Base-by-base conservation (phyloP, 768 basidiomycete species). In the Psilocybe tampanensis region DNA sequence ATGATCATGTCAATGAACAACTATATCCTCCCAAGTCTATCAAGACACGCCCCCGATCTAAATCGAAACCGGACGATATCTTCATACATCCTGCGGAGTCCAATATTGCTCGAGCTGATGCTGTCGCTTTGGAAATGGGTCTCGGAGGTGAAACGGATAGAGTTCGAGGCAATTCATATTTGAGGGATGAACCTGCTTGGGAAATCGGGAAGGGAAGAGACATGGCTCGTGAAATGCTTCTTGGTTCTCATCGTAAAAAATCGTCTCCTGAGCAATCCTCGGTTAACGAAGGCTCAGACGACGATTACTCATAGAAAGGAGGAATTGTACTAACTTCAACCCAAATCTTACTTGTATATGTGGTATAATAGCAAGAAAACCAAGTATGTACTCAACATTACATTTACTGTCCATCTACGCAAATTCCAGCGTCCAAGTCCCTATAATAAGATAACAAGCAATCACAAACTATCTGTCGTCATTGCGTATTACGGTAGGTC, bases 91-190 rank as follows among this genome's bases (percentile, higher is more conserved):
- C 88, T 2, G 69, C 68, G 42, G 68, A 85, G 42, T 87, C 86
- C 34, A 88, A 87, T 64, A 64, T 86, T 59, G 86, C 85, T 6
- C 84, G 87, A 33, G 87, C 87, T 2, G 86, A 89, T 56, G 84
- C 81, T 8, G 77, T 71, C n/a, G 85, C 85, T 0, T 67, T 81
- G 44, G 77, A 83, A 62, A 70, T 86, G 29, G 86, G 85, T 21
- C 58, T 86, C 17, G 68, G 68, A 2, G 74, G 78, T 19, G 76
- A 80, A 55, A 80, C 82, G 8, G 81, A 85, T 33, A 72, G 73
- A 21, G 81, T 80, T 5, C 69, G 74, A 54, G 76, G 70, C 8
- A 70, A 74, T 59, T 68, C 60, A 33, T 74, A 72, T 43, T 58
- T 67, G 4, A 66, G 69, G 18, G 77, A 76, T 2, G 73, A 70